A percentile compares a stretch with the other conserved stretches of the same genome.
phyloP scores from a whole-genome alignment of 768 basidiomycete genomes.

The Termitomyces titanicus region DNA sequence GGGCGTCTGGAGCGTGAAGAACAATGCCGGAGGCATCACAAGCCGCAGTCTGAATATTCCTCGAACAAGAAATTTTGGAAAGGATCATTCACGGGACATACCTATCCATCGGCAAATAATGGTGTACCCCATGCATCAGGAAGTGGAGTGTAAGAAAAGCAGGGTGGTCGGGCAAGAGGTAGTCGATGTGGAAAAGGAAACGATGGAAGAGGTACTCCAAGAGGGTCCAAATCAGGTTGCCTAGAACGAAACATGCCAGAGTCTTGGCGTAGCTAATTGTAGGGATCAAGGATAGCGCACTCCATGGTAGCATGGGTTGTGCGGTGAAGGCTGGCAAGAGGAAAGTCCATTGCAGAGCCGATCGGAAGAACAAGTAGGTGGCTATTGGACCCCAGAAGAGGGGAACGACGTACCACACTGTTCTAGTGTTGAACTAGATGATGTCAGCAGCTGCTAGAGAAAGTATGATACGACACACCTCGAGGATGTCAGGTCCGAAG shows the following conservation, averaged over 20 bases:
- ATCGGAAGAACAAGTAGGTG: slow-evolving; percentile 73
- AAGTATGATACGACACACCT: slow-evolving; percentile 42
- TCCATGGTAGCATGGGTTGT: slow-evolving; percentile 53
- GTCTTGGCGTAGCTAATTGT: slow-evolving; percentile 50
- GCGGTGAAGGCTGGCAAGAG: slow-evolving; percentile 61
- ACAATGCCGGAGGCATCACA: slow-evolving; percentile 94
- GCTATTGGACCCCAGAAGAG: slow-evolving; percentile 89
- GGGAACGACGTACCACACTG: slow-evolving; percentile 93
- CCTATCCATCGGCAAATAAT: slow-evolving; percentile 97
- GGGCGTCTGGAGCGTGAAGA: slow-evolving; percentile 71
- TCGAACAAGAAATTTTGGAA: background rate
- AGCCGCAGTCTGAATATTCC: slow-evolving; percentile 63
- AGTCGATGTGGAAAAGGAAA: slow-evolving; percentile 96
- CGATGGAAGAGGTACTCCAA: slow-evolving; percentile 92
- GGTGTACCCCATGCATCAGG: slow-evolving; percentile 91
- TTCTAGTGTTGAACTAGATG: slow-evolving; percentile 70
- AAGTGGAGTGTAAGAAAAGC: slow-evolving; percentile 86
- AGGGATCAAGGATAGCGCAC: slow-evolving; percentile 45
- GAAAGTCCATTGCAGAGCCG: slow-evolving; percentile 76
- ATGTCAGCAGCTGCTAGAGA: background rate
- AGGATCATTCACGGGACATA: slow-evolving; percentile 27
- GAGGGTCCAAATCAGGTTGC: slow-evolving; percentile 91
- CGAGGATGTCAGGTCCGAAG: slow-evolving; percentile 79
- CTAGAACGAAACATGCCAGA: slow-evolving; percentile 68
- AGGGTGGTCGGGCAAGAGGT: slow-evolving; percentile 78